Base-by-base conservation (phyloP, 2,329 filamentous ascomycete genomes). In the Trichophyton simii region DNA sequence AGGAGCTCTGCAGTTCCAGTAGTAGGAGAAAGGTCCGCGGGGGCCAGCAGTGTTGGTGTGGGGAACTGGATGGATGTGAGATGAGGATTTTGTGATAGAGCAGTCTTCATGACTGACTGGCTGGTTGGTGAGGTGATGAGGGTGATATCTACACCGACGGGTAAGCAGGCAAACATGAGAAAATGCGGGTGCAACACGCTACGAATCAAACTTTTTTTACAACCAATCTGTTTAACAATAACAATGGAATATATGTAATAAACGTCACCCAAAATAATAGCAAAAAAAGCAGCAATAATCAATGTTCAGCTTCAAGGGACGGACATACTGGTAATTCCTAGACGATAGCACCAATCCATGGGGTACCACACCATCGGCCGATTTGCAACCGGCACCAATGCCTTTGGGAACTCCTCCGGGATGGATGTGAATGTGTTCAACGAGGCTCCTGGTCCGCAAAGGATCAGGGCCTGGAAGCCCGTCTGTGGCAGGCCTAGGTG, bases 1-100 rank as follows among this genome's bases (percentile, higher is more conserved):
- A 99, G 82, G 20, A 97, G 85, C 69, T 96, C 87, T 6, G 89
- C 91, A 5, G 94, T 97, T 59, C 91, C 91, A 0, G 88, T 95
- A 63, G 89, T 94, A 69, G 91, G 85, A 58, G 89, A 86, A 38
- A 96, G 79, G 48, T 83, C 85, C 67, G 80, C 77, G 0, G 92
- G 92, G 0, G 91, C 87, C 20, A 96, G 77, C 25, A 96, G 87
- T 63, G 88, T 88, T 57, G 74, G 73, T 1, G 73, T 75, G n/a
- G 77, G 78, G 18, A 73, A 70, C 2, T 77, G 76, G 6, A 80
- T 72, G 18, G 78, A 77, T 42, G 78, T 80, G 8, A 80, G 72
- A 63, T 80, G 75, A 18, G 78, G 78, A 60, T 80, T 79, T 66
- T 78, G 76, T 57, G 75, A 73, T 13, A 80, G 71, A 50, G 78